Base-by-base conservation (phyloP, 345 rosid genomes). In the Pelargonium nanum region DNA sequence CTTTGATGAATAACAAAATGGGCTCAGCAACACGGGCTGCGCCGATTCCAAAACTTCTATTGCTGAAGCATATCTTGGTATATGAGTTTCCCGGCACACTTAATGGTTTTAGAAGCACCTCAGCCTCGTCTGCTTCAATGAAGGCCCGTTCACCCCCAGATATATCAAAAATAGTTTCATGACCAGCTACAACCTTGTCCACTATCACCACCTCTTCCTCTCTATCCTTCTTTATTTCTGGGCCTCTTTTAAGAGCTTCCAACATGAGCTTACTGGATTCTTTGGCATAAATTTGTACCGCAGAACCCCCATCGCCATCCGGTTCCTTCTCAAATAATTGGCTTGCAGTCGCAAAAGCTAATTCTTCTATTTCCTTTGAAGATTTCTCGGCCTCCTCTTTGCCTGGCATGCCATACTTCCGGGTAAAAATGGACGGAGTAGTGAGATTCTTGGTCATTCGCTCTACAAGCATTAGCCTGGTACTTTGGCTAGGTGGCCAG, bases 201-300 rank as follows among this genome's bases (percentile, higher is more conserved):
- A 7, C 32, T 28, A 28, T 28, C 32, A 28, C 7, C 32, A 28
- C 32, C 7, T 28, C 57, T 19, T 22, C 32, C 7, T 28, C 57
- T 19, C 57, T 24, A 20, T 54, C 57, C 57, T 19, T 15, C 57
- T 19, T 22, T 54, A 24, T 22, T 13, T 5, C 24, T 0, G 57
- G 57, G 12, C 57, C 57, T 54, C 57, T 54, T 24, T 54, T 54
- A 24, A 54, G 22, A 22, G 19, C 57, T 54, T 54, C 24, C 57
- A 54, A 54, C 57, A 54, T 54, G 22, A 54, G 57, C 57, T 54
- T 54, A 54, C 57, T 54, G 22, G 57, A 54, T 54, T 54, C 57
- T 20, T 54, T 54, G 24, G 57, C 57, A n/a, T 54, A 54, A 9
- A 54, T 22, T 54, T 54, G 57, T 24, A 54, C 57, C 19, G 57